Percentiles rank a stretch among this genome's conserved stretches.
Conservation (phyloP, 2,329 filamentous ascomycete genomes). For the Aspergillus intermedius region DNA sequence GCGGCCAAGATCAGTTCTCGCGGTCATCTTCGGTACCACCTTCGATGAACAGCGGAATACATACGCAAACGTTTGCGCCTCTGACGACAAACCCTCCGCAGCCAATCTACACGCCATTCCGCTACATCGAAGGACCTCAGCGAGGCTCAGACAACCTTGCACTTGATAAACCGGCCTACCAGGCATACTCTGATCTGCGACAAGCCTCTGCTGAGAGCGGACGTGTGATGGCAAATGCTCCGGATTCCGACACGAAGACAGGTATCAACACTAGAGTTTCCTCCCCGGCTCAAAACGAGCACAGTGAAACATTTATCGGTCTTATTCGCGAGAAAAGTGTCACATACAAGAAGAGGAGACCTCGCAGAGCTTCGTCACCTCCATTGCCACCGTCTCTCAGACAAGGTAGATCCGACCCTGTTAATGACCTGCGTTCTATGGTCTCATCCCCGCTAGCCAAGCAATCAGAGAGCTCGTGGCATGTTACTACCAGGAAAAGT, state of each 20-base stretch:
- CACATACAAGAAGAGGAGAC: constrained; percentile 27
- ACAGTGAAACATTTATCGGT: constrained; percentile 43
- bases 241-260: constrained; percentile 11
- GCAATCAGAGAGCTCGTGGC: constrained; percentile 28
- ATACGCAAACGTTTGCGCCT: constrained; percentile 20
- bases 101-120: constrained; percentile 41
- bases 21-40: constrained; percentile 22
- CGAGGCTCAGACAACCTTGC: constrained; percentile 33
- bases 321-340: constrained; percentile 42
- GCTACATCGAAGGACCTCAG: constrained; percentile 39
- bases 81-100: constrained; percentile 32
- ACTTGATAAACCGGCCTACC: constrained; percentile 37
- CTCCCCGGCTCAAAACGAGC: constrained; percentile 22
- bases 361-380: constrained; percentile 19
- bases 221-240: constrained; percentile 35
- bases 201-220: constrained; percentile 40
- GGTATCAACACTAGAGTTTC: constrained; percentile 13
- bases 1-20: constrained; percentile 5
- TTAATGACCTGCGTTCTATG: constrained; percentile 32
- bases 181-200: constrained; percentile 43
- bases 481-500: constrained; percentile 25
- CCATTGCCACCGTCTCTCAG: constrained; percentile 28
- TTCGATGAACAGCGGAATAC: constrained; percentile 14
- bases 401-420: constrained; percentile 19
- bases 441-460: constrained; percentile 28